Conservation (phyloP, 768 basidiomycete species). For the Lanmaoa rubissima region DNA sequence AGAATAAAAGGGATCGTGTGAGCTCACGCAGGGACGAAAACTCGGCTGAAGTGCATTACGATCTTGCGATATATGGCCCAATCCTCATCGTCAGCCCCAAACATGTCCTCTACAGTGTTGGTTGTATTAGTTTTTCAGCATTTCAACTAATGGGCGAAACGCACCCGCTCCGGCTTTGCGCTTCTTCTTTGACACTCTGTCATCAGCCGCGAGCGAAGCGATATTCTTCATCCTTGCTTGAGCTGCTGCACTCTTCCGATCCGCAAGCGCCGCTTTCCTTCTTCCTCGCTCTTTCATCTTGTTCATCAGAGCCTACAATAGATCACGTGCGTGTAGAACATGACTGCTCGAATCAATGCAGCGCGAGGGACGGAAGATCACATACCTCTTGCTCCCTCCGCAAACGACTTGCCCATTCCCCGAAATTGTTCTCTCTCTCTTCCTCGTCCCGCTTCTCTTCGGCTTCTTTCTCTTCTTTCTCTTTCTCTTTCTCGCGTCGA, state of each 20-base stretch:
- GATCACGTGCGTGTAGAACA: neutral
- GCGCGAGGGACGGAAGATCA: neutral
- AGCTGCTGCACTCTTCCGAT: constrained; percentile 92
- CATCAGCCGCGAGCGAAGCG: constrained; percentile 86
- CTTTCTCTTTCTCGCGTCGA: constrained; percentile 84
- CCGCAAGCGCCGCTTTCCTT: constrained; percentile 76
- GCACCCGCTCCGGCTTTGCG: constrained; percentile 78
- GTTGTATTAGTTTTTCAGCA: constrained; percentile 2
- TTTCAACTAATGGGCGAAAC: constrained; percentile 16
- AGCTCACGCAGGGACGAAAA: neutral
- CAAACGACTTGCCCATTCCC: constrained; percentile 71
- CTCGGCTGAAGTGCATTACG: constrained; percentile 42
- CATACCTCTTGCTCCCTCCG: constrained; percentile 79
- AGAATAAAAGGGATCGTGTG: neutral
- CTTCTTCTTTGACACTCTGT: constrained; percentile 78
- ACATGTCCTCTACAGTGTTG: constrained; percentile 72
- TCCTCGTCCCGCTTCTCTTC: constrained; percentile 66
- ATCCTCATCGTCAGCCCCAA: constrained; percentile 92
- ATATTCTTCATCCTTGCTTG: constrained; percentile 97
- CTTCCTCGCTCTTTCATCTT: constrained; percentile 84
- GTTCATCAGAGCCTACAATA: constrained; percentile 63
- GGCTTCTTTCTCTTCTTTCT: constrained; percentile 63
- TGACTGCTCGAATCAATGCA: neutral
- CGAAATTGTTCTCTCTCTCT: constrained; percentile 68
- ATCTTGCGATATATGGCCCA: constrained; percentile 99